A percentile compares a stretch with the other conserved stretches of the same genome.
Evolutionary conservation across 495 filamentous ascomycete genomes (phyloP).

Genomic region (Stereocaulon alpinum): DNA sequence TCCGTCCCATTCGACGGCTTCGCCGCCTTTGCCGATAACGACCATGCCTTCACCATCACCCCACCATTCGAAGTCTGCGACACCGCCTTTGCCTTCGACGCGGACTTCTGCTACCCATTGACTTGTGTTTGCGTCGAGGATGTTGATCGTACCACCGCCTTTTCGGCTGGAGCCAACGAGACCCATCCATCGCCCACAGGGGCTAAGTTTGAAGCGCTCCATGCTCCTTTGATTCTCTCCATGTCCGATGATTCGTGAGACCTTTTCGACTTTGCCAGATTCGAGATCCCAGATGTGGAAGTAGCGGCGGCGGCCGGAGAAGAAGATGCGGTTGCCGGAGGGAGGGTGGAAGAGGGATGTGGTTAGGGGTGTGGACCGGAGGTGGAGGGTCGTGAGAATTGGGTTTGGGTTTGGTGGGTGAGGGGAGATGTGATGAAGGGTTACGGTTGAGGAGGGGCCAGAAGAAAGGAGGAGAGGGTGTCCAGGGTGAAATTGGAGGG

Average conservation of each 20-base stretch:
- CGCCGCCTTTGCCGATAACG: constrained; percentile 73
- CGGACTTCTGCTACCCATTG: constrained; percentile 85
- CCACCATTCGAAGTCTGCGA: constrained; percentile 91
- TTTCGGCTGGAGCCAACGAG: constrained; percentile 67
- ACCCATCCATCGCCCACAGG: constrained; percentile 75
- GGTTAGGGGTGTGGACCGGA: constrained; percentile 67
- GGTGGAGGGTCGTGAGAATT: constrained; percentile 76
- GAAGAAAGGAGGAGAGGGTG: constrained; percentile 84
- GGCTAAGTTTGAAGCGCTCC: constrained; percentile 79
- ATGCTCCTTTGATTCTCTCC: constrained; percentile 76
- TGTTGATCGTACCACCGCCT: constrained; percentile 77
- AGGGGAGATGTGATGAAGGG: constrained; percentile 76
- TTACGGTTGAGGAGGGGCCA: constrained; percentile 71
- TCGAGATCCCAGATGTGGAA: constrained; percentile 90
- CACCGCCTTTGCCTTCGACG: constrained; percentile 68
- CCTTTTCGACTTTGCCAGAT: constrained; percentile 69
- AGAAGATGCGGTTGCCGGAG: constrained; percentile 58
- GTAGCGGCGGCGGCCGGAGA: constrained; percentile 76
- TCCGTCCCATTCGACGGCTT: constrained; percentile 85
- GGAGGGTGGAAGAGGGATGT: constrained; percentile 65
- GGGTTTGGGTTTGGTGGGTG: constrained; percentile 71
- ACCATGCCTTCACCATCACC: constrained; percentile 64
- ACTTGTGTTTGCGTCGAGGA: constrained; percentile 66
- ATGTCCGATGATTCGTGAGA: constrained; percentile 67
- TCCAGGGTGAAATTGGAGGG: constrained; percentile 78